Conservation (phyloP, 257 asterid genomes). For the Solanum rostratum region DNA sequence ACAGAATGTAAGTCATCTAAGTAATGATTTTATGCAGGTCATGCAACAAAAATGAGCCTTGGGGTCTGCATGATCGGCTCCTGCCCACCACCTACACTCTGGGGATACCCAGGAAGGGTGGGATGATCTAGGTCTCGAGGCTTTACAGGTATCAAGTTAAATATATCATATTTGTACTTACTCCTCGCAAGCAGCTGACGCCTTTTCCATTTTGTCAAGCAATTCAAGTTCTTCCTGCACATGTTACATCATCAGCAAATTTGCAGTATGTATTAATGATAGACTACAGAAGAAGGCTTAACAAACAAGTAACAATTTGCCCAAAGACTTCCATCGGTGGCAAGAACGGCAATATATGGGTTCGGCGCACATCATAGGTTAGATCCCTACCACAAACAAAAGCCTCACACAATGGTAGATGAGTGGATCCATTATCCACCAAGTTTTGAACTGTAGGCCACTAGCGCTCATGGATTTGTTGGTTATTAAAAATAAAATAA, state of each 20-base stretch:
- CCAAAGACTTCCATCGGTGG: background rate
- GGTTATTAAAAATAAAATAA: background rate
- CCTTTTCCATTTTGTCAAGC: constrained; percentile 73
- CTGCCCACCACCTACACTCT: background rate
- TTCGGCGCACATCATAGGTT: background rate
- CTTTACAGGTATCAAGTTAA: background rate
- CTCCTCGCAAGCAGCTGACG: constrained; percentile 89
- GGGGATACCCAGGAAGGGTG: background rate
- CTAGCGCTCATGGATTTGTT: background rate
- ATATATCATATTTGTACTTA: constrained; percentile 20
- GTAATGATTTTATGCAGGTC: background rate
- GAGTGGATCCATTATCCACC: background rate
- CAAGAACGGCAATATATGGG: background rate
- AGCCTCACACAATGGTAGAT: background rate
- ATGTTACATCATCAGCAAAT: background rate
- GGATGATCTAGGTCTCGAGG: background rate
- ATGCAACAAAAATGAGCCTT: background rate
- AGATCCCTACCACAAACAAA: background rate
- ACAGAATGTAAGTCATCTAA: background rate
- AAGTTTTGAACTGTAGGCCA: background rate
- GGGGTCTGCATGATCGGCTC: background rate
- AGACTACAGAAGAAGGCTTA: background rate
- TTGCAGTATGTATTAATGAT: background rate
- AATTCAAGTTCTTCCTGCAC: constrained; percentile 80
- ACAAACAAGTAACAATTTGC: background rate